Evolutionary conservation across 139 green algal species (phyloP), one percentile per base, ranked within the genome.

Genomic region (Tetraselmis chui): DNA sequence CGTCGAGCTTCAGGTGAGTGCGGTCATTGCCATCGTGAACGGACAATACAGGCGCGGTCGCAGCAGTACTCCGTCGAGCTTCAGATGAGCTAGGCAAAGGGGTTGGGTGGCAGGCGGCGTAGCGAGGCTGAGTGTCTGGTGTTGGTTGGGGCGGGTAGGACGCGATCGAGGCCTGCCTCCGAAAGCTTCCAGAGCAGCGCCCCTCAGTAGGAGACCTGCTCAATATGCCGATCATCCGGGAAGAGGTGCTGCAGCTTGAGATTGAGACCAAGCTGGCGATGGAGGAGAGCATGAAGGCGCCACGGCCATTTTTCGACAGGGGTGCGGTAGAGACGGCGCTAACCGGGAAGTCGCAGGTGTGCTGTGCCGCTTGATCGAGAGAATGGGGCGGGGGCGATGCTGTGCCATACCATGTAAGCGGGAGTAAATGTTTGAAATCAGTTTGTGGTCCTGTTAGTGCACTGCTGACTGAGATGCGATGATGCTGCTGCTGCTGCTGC

Each of bases 1-100:
- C 31, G 23, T 28, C 2, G 76, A 79, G 29, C 75, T 85, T 30
- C 76, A 59, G 76, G 45, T 67, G 45, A 18, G 45, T 18, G 45
- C n/a, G 25, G 83, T 86, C 1, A 76, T 84, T 29, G 29, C 79
- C 24, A 86, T 86, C 83, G 75, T 86, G 1, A 59, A 82, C 28
- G 83, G 82, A 5, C 28, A 85, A 58, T 82, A 82, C 29, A 58
- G 27, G 24, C 76, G 28, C 29, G 77, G 5, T 29, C 23, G 59
- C 67, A 77, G 28, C 26, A 77, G 32, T 85, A 85, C 81, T 81
- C 76, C 31, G 23, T 28, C 2, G 76, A 79, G 29, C 75, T 85
- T 30, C 76, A 59, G 76, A 18, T 67, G 45, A 18, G 45, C n/a
- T n/a, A n/a, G n/a, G n/a, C n/a, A n/a, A n/a, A n/a, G n/a, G 74